Evolutionary conservation across 148 eudicot species (phyloP), one percentile per base, ranked within the genome.

Genomic region (Chenopodium suecicum): DNA sequence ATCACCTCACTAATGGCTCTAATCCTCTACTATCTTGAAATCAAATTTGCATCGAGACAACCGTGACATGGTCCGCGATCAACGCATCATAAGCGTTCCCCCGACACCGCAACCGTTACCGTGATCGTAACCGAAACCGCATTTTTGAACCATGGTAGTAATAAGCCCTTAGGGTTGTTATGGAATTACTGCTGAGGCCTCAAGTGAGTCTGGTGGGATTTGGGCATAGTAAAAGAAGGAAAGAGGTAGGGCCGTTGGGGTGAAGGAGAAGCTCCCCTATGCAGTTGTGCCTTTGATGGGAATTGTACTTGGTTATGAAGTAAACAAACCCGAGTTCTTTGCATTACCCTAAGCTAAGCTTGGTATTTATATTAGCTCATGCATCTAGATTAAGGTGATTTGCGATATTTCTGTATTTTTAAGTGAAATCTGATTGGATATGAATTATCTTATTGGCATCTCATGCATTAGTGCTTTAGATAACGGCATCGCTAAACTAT

Each of bases 381-480:
- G 70, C 70, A 66, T 29, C 70, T 25, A 25, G 70, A 66, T 66
- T 27, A 66, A 66, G 34, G 70, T 66, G 34, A 11, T 4, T 29
- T 25, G 70, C 34, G 23, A 22, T 62, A 19, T 4, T 62, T 62
- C 7, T 17, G 7, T 19, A 16, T 58, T 5, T 58, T 29, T 65
- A 65, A 65, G 69, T 65, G 14, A 23, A 65, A 29, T 7, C 69
- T 25, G 31, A 65, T n/a, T 34, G 12, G 2, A 25, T 50, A 47
- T 46, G 34, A 47, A 9, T 73, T 0, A 44, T 73, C 60, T 77
- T 81, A 32, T 37, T 81, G 71, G 27, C 29, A n/a, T 75, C 25
- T 44, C 44, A 12, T 77, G 67, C 73, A 62, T 74, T 19, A 73
- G 11, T 67, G 72, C 56, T 22, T 68, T 76, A 25, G 65, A 44